A percentile compares a stretch with the other conserved stretches of the same genome.
Evolutionary conservation across 148 eudicot species (phyloP).

Genomic region (Arbutus unedo): DNA sequence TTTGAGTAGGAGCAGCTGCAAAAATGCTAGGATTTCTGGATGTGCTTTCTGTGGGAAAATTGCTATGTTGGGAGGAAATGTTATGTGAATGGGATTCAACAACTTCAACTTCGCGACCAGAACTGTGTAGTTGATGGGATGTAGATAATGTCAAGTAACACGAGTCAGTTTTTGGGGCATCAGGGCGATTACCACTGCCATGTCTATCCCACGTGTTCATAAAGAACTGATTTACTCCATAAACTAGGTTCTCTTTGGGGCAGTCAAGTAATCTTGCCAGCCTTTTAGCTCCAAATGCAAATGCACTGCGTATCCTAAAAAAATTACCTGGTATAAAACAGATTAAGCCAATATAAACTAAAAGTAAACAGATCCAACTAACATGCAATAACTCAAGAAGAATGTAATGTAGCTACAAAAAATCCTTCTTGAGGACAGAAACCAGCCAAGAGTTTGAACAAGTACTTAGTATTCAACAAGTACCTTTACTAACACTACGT

Average conservation of each 20-base stretch:
- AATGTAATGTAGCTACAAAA: neutral
- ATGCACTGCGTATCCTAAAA: constrained; percentile 93
- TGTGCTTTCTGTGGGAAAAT: constrained; percentile 30
- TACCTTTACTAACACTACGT: constrained; percentile 96
- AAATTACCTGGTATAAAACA: constrained; percentile 59
- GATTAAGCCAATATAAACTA: neutral
- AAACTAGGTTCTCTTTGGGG: constrained; percentile 59
- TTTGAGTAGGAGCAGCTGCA: constrained; percentile 29
- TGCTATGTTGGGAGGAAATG: constrained; percentile 32
- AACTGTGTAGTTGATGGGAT: constrained; percentile 25
- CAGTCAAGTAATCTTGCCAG: constrained; percentile 80
- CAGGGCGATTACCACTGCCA: constrained; percentile 85
- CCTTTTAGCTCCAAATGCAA: constrained; percentile 80
- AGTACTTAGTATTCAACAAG: neutral
- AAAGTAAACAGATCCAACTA: neutral
- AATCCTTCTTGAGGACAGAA: neutral
- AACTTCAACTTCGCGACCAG: constrained; percentile 29
- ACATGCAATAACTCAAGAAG: neutral
- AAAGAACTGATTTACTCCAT: constrained; percentile 78
- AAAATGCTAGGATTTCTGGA: constrained; percentile 25
- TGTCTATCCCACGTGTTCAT: constrained; percentile 90
- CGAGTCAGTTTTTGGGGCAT: constrained; percentile 49
- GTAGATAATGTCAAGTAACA: constrained; percentile 23
- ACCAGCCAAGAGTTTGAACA: neutral
- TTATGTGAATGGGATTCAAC: constrained; percentile 23